phyloP scores from a whole-genome alignment of 148 eudicot genomes.

The Heliosperma pusillum region DNA sequence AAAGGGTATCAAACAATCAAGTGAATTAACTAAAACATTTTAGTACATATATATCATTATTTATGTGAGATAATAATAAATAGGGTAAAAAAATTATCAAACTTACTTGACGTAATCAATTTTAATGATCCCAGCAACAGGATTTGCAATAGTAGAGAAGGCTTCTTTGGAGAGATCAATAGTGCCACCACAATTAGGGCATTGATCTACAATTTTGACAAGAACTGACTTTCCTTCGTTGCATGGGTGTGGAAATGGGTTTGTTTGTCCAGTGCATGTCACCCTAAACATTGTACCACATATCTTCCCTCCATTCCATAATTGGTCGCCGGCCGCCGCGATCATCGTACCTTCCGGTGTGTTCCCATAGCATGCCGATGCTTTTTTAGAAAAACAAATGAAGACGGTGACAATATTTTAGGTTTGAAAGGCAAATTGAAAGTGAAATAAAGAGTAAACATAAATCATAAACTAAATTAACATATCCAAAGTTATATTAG shows the following conservation, averaged over 20 bases:
- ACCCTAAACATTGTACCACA: conserved; percentile 39
- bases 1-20: too few species aligned
- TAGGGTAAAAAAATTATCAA: not conserved
- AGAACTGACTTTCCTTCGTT: conserved; percentile 20
- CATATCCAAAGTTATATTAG: too few species aligned
- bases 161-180: conserved; percentile 38
- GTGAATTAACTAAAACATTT: too few species aligned
- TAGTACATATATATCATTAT: too few species aligned
- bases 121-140: conserved; percentile 36
- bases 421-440: too few species aligned
- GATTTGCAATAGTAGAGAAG: conserved; percentile 34
- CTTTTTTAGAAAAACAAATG: not conserved
- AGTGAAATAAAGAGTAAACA: too few species aligned
- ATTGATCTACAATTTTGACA: conserved; percentile 46
- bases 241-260: conserved; percentile 50
- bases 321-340: conserved; percentile 41
- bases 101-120: conserved; percentile 37
- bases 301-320: conserved; percentile 41
- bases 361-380: conserved; percentile 22
- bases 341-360: conserved; percentile 34
- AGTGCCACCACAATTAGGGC: conserved; percentile 33
- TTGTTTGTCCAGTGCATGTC: conserved; percentile 42
- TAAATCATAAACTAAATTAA: too few species aligned
- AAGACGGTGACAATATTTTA: not conserved
- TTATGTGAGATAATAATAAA: too few species aligned